Conservation (phyloP, 495 filamentous ascomycete species). For the Tuber microsphaerosporum region DNA sequence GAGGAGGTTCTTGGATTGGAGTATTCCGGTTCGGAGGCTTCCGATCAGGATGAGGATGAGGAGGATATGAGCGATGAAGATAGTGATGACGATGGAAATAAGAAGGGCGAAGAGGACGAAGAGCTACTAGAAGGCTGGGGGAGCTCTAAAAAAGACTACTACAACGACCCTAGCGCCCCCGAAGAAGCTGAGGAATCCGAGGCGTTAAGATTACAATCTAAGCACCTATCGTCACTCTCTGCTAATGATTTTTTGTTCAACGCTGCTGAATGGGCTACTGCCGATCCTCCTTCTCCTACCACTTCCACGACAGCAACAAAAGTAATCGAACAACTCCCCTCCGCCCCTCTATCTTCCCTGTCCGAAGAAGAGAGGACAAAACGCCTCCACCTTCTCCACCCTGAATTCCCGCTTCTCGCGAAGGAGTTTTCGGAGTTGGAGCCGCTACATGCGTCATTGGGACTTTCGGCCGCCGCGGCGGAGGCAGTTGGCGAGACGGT, state of each 20-base stretch:
- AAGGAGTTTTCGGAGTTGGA: constrained; percentile 72
- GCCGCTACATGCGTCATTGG: constrained; percentile 53
- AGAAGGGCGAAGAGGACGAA: constrained; percentile 47
- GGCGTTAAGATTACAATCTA: constrained; percentile 76
- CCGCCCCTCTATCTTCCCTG: constrained; percentile 76
- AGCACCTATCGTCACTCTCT: constrained; percentile 74
- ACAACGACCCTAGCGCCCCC: constrained; percentile 80
- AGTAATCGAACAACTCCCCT: constrained; percentile 73
- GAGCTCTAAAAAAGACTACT: constrained; percentile 79
- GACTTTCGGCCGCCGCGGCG: constrained; percentile 52
- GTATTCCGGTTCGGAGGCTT: constrained; percentile 50
- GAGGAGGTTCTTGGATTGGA: constrained; percentile 75
- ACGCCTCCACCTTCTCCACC: constrained; percentile 71
- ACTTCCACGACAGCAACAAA: constrained; percentile 44
- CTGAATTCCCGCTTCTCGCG: constrained; percentile 79
- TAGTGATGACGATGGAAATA: constrained; percentile 27
- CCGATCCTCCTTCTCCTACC: constrained; percentile 43
- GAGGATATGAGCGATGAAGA: constrained; percentile 41
- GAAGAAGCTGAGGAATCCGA: constrained; percentile 81
- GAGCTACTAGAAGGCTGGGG: constrained; percentile 58
- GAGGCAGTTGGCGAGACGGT: constrained; percentile 45
- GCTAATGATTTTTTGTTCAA: constrained; percentile 91
- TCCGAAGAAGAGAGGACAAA: constrained; percentile 63
- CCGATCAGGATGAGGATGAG: constrained; percentile 49
- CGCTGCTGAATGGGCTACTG: constrained; percentile 69